These are phyloP conservation scores for Stellera chamaejasme DNA, from an alignment of 345 rosid genomes.

Conservation along the genomic window DNA sequence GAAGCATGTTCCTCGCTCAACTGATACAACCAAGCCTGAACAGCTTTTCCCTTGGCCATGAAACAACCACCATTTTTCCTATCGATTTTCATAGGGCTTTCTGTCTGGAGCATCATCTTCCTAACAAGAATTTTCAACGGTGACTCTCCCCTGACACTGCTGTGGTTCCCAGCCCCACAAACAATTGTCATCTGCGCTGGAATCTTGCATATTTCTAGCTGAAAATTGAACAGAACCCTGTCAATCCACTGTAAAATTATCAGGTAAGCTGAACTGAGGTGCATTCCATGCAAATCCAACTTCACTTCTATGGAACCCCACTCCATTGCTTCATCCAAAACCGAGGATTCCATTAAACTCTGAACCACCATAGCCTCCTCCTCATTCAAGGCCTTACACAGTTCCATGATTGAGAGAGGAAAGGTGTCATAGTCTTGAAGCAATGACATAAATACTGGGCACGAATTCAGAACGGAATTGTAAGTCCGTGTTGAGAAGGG, in stretches of 20 bases:
- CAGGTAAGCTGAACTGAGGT: constrained; percentile 58
- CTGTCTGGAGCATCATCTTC: constrained; percentile 36
- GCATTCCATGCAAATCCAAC: constrained; percentile 90
- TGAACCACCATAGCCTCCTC: constrained; percentile 44
- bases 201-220: constrained; percentile 18
- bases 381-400: constrained; percentile 31
- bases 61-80: constrained; percentile 69
- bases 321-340: constrained; percentile 42
- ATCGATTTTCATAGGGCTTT: constrained; percentile 64
- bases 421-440: constrained; percentile 21
- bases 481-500: constrained; percentile 58
- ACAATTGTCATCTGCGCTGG: constrained; percentile 60
- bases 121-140: constrained; percentile 55
- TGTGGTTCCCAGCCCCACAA: constrained; percentile 74
- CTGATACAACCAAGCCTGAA: constrained; percentile 44
- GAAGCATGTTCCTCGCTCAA: neutral
- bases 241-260: constrained; percentile 69
- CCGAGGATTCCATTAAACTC: constrained; percentile 40
- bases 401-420: constrained; percentile 39
- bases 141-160: constrained; percentile 63
- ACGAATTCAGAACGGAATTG: constrained; percentile 69
- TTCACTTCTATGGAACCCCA: constrained; percentile 48
- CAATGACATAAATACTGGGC: constrained; percentile 37
- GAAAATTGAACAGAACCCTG: constrained; percentile 39
- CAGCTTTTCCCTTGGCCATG: constrained; percentile 51